Conservation (phyloP, 371 early-diverging fungal genomes). For the Mucor circinelloides region DNA sequence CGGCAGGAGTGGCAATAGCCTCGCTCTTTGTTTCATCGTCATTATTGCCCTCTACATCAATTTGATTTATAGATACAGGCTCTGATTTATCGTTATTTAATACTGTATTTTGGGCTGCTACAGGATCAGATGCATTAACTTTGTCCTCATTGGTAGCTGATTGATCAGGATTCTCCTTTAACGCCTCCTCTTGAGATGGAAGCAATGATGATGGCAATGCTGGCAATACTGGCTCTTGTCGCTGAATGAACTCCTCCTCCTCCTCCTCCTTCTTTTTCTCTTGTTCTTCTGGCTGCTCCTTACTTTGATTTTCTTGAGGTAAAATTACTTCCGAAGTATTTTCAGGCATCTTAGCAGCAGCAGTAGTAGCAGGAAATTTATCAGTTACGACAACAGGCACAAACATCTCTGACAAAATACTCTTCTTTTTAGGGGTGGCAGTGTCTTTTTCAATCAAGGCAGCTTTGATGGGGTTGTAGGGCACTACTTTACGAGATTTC, state of each 20-base stretch:
- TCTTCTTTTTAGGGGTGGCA: neutral
- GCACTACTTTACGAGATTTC: neutral
- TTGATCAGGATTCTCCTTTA: neutral
- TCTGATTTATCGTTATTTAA: neutral
- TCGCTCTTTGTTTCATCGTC: neutral
- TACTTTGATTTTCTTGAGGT: neutral
- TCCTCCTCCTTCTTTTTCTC: neutral
- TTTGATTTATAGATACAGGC: neutral
- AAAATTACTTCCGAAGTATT: neutral
- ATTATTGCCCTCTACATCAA: neutral
- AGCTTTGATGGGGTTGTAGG: neutral
- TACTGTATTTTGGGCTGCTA: neutral
- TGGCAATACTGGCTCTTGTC: neutral
- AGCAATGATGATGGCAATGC: neutral
- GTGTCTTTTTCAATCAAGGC: neutral
- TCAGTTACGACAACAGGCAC: neutral
- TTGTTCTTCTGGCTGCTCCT: neutral
- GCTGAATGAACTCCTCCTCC: neutral
- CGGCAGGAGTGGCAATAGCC: neutral
- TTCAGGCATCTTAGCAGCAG: neutral
- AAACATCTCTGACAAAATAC: neutral
- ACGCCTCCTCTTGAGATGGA: neutral
- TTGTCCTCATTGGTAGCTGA: neutral
- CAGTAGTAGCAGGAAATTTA: neutral
- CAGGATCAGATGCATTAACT: neutral